Evolutionary conservation across 768 basidiomycete species (phyloP), one percentile per base, ranked within the genome.

Genomic region (Filobasidium wieringae): DNA sequence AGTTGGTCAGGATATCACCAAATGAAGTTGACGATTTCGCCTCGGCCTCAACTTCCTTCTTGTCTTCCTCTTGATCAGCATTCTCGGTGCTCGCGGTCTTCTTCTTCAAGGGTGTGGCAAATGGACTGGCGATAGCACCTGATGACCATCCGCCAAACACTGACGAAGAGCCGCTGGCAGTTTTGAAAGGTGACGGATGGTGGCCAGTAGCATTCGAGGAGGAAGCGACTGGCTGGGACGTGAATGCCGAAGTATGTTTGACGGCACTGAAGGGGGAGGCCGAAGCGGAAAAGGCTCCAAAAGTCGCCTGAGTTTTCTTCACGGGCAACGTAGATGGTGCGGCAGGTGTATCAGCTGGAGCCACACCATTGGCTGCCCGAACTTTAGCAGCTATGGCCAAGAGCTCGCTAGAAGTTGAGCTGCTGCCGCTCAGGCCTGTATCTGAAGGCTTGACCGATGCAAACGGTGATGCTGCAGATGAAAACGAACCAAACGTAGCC

Each of bases 1-100:
- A 30, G 45, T 29, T 56, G 47, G 36, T 63, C 64, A 47, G 69
- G 54, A 68, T 69, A 55, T 72, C 72, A 0, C 64, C 70, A 59
- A 73, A 73, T 11, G 61, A 40, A 24, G 22, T 37, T 11, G 53
- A 63, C 31, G 63, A 59, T 31, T 63, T 60, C 31, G 8, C 39
- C 50, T 29, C 55, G 4, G 58, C 33, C 1, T 39, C 61, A n/a
- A 14, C 37, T 22, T 55, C 57, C 22, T 60, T 56, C 43, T 52
- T 22, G 11, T 15, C 50, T 9, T 56, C 55, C 37, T 41, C 39
- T 22, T 15, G 34, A 47, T 43, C 55, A 34, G 41, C 39, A 19
- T 33, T 33, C 17, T 11, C 34, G 7, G 47, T 27, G 6, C 29
- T 57, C n/a, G 56, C 34, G 19, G 51, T 39, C 4, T 19, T 7